Percentiles rank a stretch among this genome's conserved stretches.
Evolutionary conservation across 176 grass and related monocot species (phyloP).

Genomic region (Cocos nucifera): DNA sequence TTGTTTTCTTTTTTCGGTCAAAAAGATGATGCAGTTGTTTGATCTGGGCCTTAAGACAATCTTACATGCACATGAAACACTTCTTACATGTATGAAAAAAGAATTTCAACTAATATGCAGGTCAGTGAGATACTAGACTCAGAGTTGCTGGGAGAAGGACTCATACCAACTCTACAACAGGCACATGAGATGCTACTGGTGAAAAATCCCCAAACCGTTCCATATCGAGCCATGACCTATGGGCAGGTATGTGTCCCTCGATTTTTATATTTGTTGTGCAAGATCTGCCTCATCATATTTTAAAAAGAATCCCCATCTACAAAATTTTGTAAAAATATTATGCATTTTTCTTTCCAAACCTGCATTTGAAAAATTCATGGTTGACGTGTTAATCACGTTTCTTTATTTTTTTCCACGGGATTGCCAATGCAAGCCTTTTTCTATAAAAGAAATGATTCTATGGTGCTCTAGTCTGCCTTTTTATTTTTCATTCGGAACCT

Average conservation of each 20-base stretch:
- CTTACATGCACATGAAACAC: too few species aligned
- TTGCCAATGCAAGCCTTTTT: too few species aligned
- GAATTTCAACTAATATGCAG: conserved; percentile 29
- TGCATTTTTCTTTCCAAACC: too few species aligned
- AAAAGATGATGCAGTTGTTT: too few species aligned
- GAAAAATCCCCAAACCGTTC: conserved; percentile 58
- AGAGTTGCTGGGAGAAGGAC: conserved; percentile 89
- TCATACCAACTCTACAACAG: conserved; percentile 87
- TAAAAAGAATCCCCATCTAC: not conserved
- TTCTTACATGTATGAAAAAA: not conserved
- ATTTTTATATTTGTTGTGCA: not conserved
- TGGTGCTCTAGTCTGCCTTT: too few species aligned
- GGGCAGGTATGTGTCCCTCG: conserved; percentile 35
- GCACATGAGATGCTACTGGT: conserved; percentile 72
- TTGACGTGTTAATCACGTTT: too few species aligned
- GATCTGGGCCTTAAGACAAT: too few species aligned
- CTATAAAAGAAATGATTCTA: too few species aligned
- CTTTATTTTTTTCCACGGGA: too few species aligned
- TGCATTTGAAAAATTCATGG: too few species aligned
- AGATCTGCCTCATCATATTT: not conserved
- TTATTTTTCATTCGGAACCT: too few species aligned
- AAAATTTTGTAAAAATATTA: not conserved
- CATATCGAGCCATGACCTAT: conserved; percentile 73
- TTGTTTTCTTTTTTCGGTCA: too few species aligned
- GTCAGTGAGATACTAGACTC: conserved; percentile 95